Conservation (phyloP, 257 asterid genomes). For the Penstemon barbatus region DNA sequence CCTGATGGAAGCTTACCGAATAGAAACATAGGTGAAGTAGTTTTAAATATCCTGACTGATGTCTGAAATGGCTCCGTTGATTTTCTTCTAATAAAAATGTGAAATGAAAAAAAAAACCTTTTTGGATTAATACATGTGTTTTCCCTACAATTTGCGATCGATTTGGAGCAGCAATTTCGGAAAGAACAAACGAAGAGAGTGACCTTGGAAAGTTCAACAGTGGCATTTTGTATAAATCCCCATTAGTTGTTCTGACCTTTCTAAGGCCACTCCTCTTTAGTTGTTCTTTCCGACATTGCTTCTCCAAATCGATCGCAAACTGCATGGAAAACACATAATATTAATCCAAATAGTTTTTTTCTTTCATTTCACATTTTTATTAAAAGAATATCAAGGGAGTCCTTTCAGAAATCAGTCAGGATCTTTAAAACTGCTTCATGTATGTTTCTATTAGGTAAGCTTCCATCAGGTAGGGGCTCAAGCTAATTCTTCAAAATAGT, state of each 20-base stretch:
- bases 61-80: slow-evolving; percentile 39
- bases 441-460: too few relatives aligned
- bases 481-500: too few relatives aligned
- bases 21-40: slow-evolving; percentile 85
- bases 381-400: too few relatives aligned
- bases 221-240: too few relatives aligned
- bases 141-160: slow-evolving; percentile 55
- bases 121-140: slow-evolving; percentile 23
- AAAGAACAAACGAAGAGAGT: slow-evolving; percentile 87
- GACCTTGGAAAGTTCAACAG: slow-evolving; percentile 71
- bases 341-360: slow-evolving; percentile 3
- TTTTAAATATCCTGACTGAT: slow-evolving; percentile 76
- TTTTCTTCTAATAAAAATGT: background rate
- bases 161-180: slow-evolving; percentile 76
- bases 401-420: too few relatives aligned
- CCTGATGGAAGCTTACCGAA: slow-evolving; percentile 82
- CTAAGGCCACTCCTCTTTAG: slow-evolving; percentile 91
- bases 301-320: slow-evolving; percentile 83
- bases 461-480: too few relatives aligned
- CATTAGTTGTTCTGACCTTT: slow-evolving; percentile 48
- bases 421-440: too few relatives aligned
- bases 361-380: too few relatives aligned
- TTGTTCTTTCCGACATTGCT: slow-evolving; percentile 13
- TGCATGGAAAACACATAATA: background rate
- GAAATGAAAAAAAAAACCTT: background rate